These are phyloP conservation scores for Colletotrichum cereale DNA, from an alignment of 2,329 filamentous ascomycete species.

Conservation along the genomic window DNA sequence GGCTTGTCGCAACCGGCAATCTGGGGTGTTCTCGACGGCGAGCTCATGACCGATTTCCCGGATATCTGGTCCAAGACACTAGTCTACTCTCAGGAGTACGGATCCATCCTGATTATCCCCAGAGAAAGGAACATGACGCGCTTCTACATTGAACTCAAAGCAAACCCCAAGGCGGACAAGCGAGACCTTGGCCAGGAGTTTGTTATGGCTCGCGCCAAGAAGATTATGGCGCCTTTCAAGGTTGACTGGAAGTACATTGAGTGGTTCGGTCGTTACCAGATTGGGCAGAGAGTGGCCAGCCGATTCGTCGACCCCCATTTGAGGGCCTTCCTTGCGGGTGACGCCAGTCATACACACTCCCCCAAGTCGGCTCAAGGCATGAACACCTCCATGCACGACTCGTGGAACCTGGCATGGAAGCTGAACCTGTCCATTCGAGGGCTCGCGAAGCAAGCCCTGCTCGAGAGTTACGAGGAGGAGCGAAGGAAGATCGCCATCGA, in stretches of 20 bases:
- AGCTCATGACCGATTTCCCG: constrained; percentile 78
- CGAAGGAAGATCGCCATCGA: constrained; percentile 72
- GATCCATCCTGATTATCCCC: constrained; percentile 80
- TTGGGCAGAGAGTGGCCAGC: constrained; percentile 78
- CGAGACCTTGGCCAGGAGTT: constrained; percentile 70
- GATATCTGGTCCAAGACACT: constrained; percentile 82
- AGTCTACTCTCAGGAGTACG: constrained; percentile 74
- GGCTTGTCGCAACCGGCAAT: constrained; percentile 65
- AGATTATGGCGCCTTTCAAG: constrained; percentile 70
- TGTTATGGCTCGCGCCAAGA: constrained; percentile 75
- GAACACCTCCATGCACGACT: constrained; percentile 73
- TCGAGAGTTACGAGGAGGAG: constrained; percentile 73
- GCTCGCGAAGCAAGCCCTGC: constrained; percentile 64
- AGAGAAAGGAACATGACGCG: constrained; percentile 80
- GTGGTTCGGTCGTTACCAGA: constrained; percentile 81
- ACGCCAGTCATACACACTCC: constrained; percentile 79
- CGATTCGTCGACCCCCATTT: constrained; percentile 73
- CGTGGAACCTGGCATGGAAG: constrained; percentile 71
- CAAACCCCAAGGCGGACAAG: constrained; percentile 55
- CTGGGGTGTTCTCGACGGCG: constrained; percentile 81
- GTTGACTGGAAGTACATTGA: constrained; percentile 70
- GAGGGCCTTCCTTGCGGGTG: constrained; percentile 77
- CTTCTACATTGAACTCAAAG: constrained; percentile 70
- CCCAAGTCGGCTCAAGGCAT: constrained; percentile 78
- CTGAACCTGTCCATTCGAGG: constrained; percentile 67